A percentile compares a stretch with the other conserved stretches of the same genome.
These are phyloP conservation scores for Phaeodactylum tricornutum DNA, from an alignment of 108 stramenopile species.

Conservation along the genomic window DNA sequence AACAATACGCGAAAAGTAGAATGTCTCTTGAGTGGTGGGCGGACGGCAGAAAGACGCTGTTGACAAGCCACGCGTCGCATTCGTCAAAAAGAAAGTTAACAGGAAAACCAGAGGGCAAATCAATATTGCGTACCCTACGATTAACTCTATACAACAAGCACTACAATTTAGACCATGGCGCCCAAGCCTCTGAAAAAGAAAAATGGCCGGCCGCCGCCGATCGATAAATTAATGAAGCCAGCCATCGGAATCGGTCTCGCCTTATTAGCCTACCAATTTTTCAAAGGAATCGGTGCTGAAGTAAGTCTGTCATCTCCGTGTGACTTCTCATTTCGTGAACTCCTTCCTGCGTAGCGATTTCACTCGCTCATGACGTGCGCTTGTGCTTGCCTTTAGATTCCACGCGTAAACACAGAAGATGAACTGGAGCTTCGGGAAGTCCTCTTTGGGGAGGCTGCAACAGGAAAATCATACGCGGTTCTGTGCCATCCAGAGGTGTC, in stretches of 20 bases:
- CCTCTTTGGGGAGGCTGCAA: slow-evolving; percentile 66
- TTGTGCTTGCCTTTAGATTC: slow-evolving; percentile 30
- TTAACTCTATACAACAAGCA: too few species aligned
- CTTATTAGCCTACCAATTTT: slow-evolving; percentile 58
- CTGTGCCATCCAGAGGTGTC: slow-evolving; percentile 50
- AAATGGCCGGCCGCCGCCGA: slow-evolving; percentile 29
- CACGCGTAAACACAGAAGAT: slow-evolving; percentile 56
- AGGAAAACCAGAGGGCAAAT: too few species aligned
- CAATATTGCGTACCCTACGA: too few species aligned
- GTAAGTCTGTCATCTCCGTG: slow-evolving; percentile 9
- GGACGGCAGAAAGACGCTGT: too few species aligned
- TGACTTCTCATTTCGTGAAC: background rate
- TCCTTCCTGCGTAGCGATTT: background rate
- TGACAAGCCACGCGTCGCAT: too few species aligned
- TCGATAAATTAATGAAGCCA: slow-evolving; percentile 64
- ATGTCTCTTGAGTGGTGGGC: too few species aligned
- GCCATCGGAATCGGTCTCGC: slow-evolving; percentile 60
- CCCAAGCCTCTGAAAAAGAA: background rate
- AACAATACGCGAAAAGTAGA: too few species aligned
- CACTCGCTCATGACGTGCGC: background rate
- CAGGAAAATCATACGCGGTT: slow-evolving; percentile 54
- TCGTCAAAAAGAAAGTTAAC: too few species aligned
- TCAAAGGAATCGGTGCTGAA: slow-evolving; percentile 49
- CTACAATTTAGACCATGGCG: slow-evolving; percentile 12
- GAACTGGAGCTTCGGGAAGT: slow-evolving; percentile 66